These are phyloP conservation scores for Brassica napus DNA, from an alignment of 345 rosid species.

Conservation along the genomic window Da-Ae NC_063435.1:3457501-3458000, in stretches of 20 bases:
- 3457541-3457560: neutral
- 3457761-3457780: slow-evolving; percentile 38
- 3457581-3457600: neutral
- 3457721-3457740: slow-evolving; percentile 3
- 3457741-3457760: slow-evolving; percentile 29
- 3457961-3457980: slow-evolving; percentile 90
- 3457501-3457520: neutral
- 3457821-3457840: slow-evolving; percentile 64
- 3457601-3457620: neutral
- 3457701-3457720: slow-evolving; percentile 21
- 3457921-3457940: slow-evolving; percentile 64
- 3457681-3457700: slow-evolving; percentile 9
- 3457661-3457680: slow-evolving; percentile 9
- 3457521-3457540: neutral
- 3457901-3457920: slow-evolving; percentile 45
- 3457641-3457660: slow-evolving; percentile 18
- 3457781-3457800: slow-evolving; percentile 41
- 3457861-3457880: slow-evolving; percentile 19
- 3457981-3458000: slow-evolving; percentile 73
- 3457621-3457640: neutral
- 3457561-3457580: slow-evolving; percentile 1
- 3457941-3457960: slow-evolving; percentile 76
- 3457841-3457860: slow-evolving; percentile 56
- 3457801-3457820: slow-evolving; percentile 65
- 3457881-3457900: slow-evolving; percentile 22